Evolutionary conservation across 306 rosid species (phyloP).

Genomic region (Comarum palustre): DNA sequence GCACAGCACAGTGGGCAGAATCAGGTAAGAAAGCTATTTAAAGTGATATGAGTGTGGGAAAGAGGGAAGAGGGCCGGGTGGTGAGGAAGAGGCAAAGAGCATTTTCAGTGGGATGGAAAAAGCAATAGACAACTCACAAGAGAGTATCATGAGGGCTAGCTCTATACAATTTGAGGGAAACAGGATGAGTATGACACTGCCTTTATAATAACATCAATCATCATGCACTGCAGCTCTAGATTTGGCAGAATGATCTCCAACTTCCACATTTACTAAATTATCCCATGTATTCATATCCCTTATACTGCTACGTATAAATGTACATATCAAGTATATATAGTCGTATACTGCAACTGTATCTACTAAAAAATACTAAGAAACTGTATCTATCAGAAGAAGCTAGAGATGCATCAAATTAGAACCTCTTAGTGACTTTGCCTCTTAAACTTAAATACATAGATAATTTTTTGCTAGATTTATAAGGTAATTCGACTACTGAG

Average conservation of each 20-base stretch:
- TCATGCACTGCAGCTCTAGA: neutral
- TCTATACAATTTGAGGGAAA: slow-evolving; percentile 1
- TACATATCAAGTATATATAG: no score
- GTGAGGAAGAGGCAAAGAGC: slow-evolving; percentile 64
- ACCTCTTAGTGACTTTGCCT: no score
- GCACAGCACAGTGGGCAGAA: slow-evolving; percentile 41
- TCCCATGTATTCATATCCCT: neutral
- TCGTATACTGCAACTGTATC: no score
- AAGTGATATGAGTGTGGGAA: slow-evolving; percentile 32
- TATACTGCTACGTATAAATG: no score
- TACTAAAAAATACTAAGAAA: no score
- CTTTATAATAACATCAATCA: neutral
- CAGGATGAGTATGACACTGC: slow-evolving; percentile 23
- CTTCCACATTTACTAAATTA: neutral
- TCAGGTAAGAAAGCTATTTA: slow-evolving; percentile 9
- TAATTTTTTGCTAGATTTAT: neutral
- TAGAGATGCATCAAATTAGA: no score
- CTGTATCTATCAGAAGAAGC: no score
- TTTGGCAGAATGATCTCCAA: neutral
- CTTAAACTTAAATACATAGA: no score
- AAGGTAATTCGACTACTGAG: neutral
- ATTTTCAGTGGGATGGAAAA: slow-evolving; percentile 29
- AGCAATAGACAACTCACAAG: slow-evolving; percentile 32
- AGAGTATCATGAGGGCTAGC: slow-evolving; percentile 19
- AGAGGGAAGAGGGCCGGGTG: slow-evolving; percentile 27